A percentile compares a stretch with the other conserved stretches of the same genome.
Evolutionary conservation across 2,329 filamentous ascomycete species (phyloP).

Genomic region (Geosmithia putterillii): DNA sequence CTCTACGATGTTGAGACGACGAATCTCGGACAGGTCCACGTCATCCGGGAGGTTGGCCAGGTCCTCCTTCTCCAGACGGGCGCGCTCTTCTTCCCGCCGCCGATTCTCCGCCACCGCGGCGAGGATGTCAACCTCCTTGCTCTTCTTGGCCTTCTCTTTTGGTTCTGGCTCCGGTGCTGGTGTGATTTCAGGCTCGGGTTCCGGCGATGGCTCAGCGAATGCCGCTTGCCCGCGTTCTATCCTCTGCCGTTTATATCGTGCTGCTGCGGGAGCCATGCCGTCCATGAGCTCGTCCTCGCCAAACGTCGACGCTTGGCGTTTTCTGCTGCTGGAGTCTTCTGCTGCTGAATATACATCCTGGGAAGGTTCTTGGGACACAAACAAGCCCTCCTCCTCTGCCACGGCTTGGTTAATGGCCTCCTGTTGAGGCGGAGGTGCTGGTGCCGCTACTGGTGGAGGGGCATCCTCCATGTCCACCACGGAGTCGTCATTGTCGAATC

Average conservation of each 20-base stretch:
- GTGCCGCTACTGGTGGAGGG: constrained; percentile 4
- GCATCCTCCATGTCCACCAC: constrained; percentile 22
- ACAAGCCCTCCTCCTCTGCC: constrained; percentile 34
- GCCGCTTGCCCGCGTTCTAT: constrained; percentile 46
- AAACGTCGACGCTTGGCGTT: constrained; percentile 25
- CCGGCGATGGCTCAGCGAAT: constrained; percentile 17
- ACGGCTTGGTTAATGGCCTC: constrained; percentile 3
- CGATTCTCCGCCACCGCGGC: constrained; percentile 49
- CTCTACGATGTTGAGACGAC: constrained; percentile 64
- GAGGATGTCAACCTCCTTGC: constrained; percentile 55
- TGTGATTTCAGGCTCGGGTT: constrained; percentile 11
- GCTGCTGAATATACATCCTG: constrained; percentile 9
- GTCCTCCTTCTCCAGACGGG: constrained; percentile 39
- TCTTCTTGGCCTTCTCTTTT: constrained; percentile 31
- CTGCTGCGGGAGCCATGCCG: constrained; percentile 62
- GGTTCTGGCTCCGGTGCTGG: constrained; percentile 6
- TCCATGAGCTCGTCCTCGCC: constrained; percentile 50
- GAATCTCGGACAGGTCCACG: constrained; percentile 62
- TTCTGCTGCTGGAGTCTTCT: constrained; percentile 22
- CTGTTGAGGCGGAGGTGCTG: not conserved
- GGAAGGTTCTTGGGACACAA: constrained; percentile 38
- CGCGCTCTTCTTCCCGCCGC: constrained; percentile 54
- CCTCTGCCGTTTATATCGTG: constrained; percentile 67
- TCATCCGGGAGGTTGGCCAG: constrained; percentile 42
- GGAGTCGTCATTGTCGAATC: constrained; percentile 43